Base-by-base conservation (phyloP, 495 filamentous ascomycete species). In the Aspergillus saccharolyticus region DNA sequence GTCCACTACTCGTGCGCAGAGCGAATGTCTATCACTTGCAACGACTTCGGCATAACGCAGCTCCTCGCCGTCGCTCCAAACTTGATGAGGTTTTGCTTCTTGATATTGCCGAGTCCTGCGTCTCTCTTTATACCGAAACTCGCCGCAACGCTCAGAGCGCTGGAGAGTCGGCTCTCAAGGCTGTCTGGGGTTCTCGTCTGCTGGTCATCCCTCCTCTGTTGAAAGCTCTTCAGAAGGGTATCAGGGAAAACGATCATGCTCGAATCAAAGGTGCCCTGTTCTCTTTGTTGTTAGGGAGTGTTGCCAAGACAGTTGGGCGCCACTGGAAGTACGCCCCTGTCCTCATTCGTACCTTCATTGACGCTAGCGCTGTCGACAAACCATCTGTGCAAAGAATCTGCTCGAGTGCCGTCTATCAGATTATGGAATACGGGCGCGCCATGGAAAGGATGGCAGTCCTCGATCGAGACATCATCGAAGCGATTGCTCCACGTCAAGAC, bases 61-160 rank as follows among this genome's bases (percentile, higher is more conserved):
- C 89, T 4, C 87, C 93, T 28, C 82, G 94, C 43, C 86, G 85
- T 24, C 89, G 89, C 61, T 93, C 89, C 22, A 84, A 88, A 17
- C 80, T 97, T 19, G 91, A 97, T 68, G 90, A 89, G 66, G 79
- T 78, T 9, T 75, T 99, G 12, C 79, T 99, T 1, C 74, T 93
- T 22, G 94, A 97, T 69, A 82, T 99, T 42, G 92, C 91, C 20
- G 81, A 93, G 63, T 96, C 92, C 1, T 89, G 88, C 56, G 89
- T 96, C 22, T 96, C 92, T n/a, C 75, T 89, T 17, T 99, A 99
- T 66, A 91, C 94, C 0, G 94, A 99, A 63, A 93, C 97, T 22
- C 89, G 94, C 14, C 81, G 93, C 21, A 92, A 95, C 54, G 94
- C 94, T 33, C 94, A 99, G 66, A 85, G 83, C 59, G 90, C 95